Conservation (phyloP, 2,329 filamentous ascomycete species). For the Sclerotinia sclerotiorum region DNA sequence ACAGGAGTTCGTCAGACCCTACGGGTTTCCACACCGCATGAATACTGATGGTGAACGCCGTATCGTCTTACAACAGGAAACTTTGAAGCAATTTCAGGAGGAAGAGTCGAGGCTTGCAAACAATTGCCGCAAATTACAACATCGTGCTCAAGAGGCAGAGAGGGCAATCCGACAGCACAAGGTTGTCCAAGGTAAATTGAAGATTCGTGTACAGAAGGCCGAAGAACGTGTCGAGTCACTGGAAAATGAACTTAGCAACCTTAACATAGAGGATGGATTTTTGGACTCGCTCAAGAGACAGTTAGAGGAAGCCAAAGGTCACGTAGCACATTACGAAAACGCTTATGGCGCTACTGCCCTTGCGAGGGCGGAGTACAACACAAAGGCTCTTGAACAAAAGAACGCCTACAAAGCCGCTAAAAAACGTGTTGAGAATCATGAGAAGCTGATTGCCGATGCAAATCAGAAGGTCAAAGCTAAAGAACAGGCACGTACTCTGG, state of each 20-base stretch:
- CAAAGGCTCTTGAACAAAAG: slow-evolving; percentile 42
- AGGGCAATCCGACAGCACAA: slow-evolving; percentile 52
- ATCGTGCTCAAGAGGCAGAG: slow-evolving; percentile 49
- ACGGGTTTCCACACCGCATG: slow-evolving; percentile 61
- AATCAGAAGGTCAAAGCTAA: slow-evolving; percentile 52
- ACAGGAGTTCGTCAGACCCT: slow-evolving; percentile 48
- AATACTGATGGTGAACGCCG: slow-evolving; percentile 72
- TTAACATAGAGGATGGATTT: slow-evolving; percentile 66
- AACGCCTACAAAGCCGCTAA: slow-evolving; percentile 44
- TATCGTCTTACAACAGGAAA: slow-evolving; percentile 53
- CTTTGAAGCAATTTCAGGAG: slow-evolving; percentile 52
- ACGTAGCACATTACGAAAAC: slow-evolving; percentile 50
- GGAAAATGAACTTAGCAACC: slow-evolving; percentile 62
- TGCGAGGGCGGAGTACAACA: slow-evolving; percentile 51
- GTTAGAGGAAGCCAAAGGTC: slow-evolving; percentile 52
- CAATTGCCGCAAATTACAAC: slow-evolving; percentile 42
- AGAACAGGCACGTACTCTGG: slow-evolving; percentile 51
- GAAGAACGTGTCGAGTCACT: slow-evolving; percentile 57
- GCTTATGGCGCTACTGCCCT: slow-evolving; percentile 55
- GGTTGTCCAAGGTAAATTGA: slow-evolving; percentile 49
- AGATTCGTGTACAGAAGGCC: slow-evolving; percentile 56
- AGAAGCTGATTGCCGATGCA: slow-evolving; percentile 54
- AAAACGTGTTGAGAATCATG: slow-evolving; percentile 40
- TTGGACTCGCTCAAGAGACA: slow-evolving; percentile 59
- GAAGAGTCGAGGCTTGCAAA: slow-evolving; percentile 53